A percentile compares a stretch with the other conserved stretches of the same genome.
These are phyloP conservation scores for Penicillium sp. DNA, from an alignment of 2,329 filamentous ascomycete genomes.

Conservation along the genomic window DNA sequence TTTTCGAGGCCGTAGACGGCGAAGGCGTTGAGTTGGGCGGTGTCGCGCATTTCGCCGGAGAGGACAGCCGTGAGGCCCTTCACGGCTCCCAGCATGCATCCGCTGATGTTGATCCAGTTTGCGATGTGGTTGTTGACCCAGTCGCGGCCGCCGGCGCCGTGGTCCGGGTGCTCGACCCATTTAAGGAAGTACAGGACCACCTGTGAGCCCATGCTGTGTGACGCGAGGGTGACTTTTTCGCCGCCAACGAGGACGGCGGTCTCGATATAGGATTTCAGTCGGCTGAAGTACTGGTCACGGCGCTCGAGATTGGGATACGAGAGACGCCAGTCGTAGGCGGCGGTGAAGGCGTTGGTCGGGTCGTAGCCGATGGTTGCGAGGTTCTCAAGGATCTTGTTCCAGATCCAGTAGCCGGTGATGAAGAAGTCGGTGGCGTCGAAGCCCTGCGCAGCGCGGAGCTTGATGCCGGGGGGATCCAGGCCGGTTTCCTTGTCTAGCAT, in stretches of 20 bases:
- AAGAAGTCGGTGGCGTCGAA: constrained; percentile 94
- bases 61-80: constrained; percentile 85
- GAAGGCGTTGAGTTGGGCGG: constrained; percentile 88
- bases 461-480: constrained; percentile 79
- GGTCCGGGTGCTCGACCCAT: constrained; percentile 68
- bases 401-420: constrained; percentile 86
- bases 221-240: constrained; percentile 75
- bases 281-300: constrained; percentile 86
- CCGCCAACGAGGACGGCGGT: constrained; percentile 61
- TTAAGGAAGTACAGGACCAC: constrained; percentile 75
- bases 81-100: constrained; percentile 90
- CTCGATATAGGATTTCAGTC: constrained; percentile 84
- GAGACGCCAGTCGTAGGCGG: constrained; percentile 82
- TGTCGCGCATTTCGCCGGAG: constrained; percentile 97
- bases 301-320: constrained; percentile 82
- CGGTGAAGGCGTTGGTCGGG: constrained; percentile 61
- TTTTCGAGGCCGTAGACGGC: constrained; percentile 95
- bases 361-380: constrained; percentile 93
- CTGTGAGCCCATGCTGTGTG: constrained; percentile 96
- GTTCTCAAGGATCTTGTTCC: constrained; percentile 98
- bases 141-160: constrained; percentile 67
- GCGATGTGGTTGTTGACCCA: constrained; percentile 89
- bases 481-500: constrained; percentile 92
- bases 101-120: constrained; percentile 97
- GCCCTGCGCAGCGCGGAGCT: constrained; percentile 84